Evolutionary conservation across 2,329 filamentous ascomycete genomes (phyloP).

Genomic region (Coniosporium tulheliwenetii): DNA sequence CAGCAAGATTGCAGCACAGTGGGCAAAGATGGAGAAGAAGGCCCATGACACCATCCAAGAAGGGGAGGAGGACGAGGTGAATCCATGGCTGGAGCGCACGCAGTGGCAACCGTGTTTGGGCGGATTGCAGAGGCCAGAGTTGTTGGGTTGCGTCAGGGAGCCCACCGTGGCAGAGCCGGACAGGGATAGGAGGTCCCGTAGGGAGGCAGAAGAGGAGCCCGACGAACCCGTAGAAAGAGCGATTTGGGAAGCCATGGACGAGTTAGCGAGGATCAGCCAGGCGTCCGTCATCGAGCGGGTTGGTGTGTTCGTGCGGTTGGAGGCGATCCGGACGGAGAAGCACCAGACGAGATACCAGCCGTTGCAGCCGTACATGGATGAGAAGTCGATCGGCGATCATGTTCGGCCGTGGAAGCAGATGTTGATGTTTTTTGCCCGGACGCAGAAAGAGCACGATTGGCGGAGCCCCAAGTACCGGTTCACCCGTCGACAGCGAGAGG

Average conservation of each 20-base stretch:
- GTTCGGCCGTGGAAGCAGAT: constrained; percentile 6
- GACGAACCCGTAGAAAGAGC: constrained; percentile 6
- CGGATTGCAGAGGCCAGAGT: constrained; percentile 5
- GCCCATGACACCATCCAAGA: too few relatives aligned
- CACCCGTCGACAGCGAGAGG: constrained; percentile 5
- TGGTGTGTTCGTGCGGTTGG: too few relatives aligned
- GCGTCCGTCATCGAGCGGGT: constrained; percentile 3
- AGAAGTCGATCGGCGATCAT: constrained; percentile 4
- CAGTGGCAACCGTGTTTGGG: constrained; percentile 7
- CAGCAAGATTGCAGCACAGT: neutral
- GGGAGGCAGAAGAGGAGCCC: too few relatives aligned
- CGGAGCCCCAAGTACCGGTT: constrained; percentile 7
- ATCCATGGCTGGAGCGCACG: constrained; percentile 5
- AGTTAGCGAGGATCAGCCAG: constrained; percentile 6
- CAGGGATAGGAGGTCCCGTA: too few relatives aligned
- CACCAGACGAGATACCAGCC: constrained; percentile 7
- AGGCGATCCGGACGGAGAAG: constrained; percentile 8
- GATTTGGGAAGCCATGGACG: constrained; percentile 7
- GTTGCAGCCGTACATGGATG: constrained; percentile 8
- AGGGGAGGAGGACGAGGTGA: constrained; percentile 4
- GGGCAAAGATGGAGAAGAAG: neutral
- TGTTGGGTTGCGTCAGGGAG: constrained; percentile 6
- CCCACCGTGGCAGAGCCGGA: too few relatives aligned
- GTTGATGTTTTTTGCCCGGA: constrained; percentile 9
- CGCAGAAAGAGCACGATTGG: constrained; percentile 5